These are phyloP conservation scores for Fusarium mexicanum DNA, from an alignment of 2,329 filamentous ascomycete genomes.

Conservation along the genomic window DNA sequence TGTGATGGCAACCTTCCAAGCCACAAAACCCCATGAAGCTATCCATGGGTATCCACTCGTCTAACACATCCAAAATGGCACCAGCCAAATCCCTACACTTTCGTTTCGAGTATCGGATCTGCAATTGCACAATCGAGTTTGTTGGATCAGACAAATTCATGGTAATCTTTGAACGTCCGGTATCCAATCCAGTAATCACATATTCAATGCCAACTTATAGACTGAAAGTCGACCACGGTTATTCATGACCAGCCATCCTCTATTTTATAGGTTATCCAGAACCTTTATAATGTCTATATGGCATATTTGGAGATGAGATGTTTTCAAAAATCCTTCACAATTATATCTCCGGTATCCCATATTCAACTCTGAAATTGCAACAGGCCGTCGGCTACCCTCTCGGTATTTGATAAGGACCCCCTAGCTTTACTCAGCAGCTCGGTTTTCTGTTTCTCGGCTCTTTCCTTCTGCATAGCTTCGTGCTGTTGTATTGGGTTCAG, in stretches of 20 bases:
- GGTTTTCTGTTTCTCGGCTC: constrained; percentile 54
- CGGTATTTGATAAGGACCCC: constrained; percentile 49
- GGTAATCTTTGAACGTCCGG: constrained; percentile 19
- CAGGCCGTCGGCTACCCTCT: constrained; percentile 52
- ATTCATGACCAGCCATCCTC: not conserved
- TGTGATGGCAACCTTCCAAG: not conserved
- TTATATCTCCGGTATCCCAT: not conserved
- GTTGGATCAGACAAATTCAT: constrained; percentile 1
- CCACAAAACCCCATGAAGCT: not conserved
- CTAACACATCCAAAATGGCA: not conserved
- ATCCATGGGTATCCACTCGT: not conserved
- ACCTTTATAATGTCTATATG: not conserved
- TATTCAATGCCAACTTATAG: not conserved
- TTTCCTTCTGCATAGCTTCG: constrained; percentile 58
- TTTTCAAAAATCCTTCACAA: not conserved
- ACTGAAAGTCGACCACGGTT: not conserved
- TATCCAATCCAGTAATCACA: constrained; percentile 5
- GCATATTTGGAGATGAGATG: not conserved
- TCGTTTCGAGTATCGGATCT: constrained; percentile 6
- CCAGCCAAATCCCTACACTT: not conserved
- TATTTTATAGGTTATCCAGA: not conserved
- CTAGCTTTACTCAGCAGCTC: constrained; percentile 54
- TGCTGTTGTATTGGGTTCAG: constrained; percentile 59
- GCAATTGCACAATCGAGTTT: not conserved
- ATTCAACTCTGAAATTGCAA: constrained; percentile 41